phyloP scores from a whole-genome alignment of 352 stramenopile species.

The Pythium apleroticum region DNA sequence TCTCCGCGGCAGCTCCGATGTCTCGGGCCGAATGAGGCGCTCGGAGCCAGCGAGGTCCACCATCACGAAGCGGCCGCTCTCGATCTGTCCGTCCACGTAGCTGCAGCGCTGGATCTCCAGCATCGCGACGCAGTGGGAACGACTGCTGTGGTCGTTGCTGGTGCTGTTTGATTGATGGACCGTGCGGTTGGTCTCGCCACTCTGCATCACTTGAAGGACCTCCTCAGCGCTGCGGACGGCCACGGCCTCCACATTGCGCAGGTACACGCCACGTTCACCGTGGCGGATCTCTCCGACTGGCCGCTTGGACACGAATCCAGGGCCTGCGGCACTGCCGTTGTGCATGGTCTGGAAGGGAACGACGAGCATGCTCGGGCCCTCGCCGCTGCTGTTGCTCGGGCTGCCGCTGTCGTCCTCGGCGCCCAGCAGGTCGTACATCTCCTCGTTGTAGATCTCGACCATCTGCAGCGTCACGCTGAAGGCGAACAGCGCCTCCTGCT shows the following conservation, averaged over 20 bases:
- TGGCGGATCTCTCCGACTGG: constrained; percentile 68
- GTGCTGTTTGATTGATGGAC: constrained; percentile 17
- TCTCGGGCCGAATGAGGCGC: constrained; percentile 55
- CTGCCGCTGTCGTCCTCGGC: not conserved
- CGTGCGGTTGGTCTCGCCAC: constrained; percentile 34
- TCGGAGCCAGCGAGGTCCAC: constrained; percentile 83
- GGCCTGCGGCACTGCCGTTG: not conserved
- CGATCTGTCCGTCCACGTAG: constrained; percentile 37
- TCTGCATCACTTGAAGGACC: constrained; percentile 38
- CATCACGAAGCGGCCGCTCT: constrained; percentile 55
- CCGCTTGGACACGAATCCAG: constrained; percentile 30
- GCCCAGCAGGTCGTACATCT: constrained; percentile 73
- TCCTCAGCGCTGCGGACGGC: constrained; percentile 35
- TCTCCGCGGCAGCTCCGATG: constrained; percentile 33
- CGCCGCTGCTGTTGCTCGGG: not conserved
- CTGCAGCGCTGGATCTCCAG: constrained; percentile 57
- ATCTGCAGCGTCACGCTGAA: constrained; percentile 58
- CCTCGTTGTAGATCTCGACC: constrained; percentile 88
- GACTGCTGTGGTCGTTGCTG: constrained; percentile 42
- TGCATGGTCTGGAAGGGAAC: constrained; percentile 27
- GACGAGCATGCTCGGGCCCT: constrained; percentile 10
- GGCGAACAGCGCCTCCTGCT: constrained; percentile 50
- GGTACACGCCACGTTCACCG: constrained; percentile 61
- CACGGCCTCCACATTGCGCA: constrained; percentile 62
- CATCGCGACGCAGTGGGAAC: constrained; percentile 60